A percentile compares a stretch with the other conserved stretches of the same genome.
Evolutionary conservation across 2,329 filamentous ascomycete species (phyloP).

Genomic region (Monosporascus sp.): DNA sequence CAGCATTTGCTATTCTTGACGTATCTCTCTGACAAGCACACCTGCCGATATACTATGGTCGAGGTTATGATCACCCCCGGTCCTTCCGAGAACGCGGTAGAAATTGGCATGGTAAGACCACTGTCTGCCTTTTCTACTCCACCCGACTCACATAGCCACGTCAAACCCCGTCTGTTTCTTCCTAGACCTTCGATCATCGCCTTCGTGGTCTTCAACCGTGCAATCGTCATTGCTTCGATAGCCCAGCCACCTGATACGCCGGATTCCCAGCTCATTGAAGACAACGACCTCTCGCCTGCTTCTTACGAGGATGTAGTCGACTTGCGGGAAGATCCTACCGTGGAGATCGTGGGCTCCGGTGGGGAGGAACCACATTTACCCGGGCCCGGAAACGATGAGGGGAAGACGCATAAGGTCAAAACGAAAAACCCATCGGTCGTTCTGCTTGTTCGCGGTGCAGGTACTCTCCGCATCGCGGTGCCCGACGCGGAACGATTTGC

Average conservation of each 20-base stretch:
- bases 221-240: conserved; percentile 72
- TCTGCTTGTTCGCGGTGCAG: conserved; percentile 57
- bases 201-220: conserved; percentile 74
- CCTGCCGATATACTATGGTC: conserved; percentile 67
- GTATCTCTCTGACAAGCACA: conserved; percentile 45
- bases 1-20: conserved; percentile 59
- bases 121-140: conserved; percentile 60
- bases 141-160: conserved; percentile 34
- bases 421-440: conserved; percentile 58
- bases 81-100: conserved; percentile 29
- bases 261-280: conserved; percentile 67
- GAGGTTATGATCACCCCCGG: conserved; percentile 58
- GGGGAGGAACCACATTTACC: conserved; percentile 50
- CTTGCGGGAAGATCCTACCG: conserved; percentile 59
- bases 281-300: conserved; percentile 56
- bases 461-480: conserved; percentile 54
- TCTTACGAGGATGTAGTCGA: conserved; percentile 85
- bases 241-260: conserved; percentile 62
- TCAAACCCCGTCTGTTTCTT: conserved; percentile 64
- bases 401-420: conserved; percentile 45
- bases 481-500: conserved; percentile 56
- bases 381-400: conserved; percentile 37
- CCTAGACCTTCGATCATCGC: conserved; percentile 75
- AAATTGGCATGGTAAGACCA: conserved; percentile 62
- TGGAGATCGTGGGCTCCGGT: conserved; percentile 60